These are phyloP conservation scores for Astrothelium subdiscretum DNA, from an alignment of 495 filamentous ascomycete species.

Conservation along the genomic window DNA sequence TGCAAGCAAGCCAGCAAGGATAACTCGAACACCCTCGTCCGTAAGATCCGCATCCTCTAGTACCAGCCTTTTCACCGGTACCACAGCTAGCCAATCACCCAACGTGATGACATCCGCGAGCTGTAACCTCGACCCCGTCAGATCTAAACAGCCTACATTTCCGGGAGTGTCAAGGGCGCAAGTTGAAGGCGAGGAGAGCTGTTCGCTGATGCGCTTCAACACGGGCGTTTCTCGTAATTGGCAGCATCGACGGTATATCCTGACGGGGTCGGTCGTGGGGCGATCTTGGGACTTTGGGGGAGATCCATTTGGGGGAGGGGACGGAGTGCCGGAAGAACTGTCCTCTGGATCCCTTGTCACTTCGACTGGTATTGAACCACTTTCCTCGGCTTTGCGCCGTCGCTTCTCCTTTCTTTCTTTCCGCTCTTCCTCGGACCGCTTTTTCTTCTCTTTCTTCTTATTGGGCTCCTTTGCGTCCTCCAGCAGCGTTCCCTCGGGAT, in stretches of 20 bases:
- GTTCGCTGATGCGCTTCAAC: constrained; percentile 75
- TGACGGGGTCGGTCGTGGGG: constrained; percentile 80
- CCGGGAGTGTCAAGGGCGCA: constrained; percentile 40
- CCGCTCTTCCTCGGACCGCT: constrained; percentile 75
- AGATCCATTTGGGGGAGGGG: constrained; percentile 3
- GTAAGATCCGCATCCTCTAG: constrained; percentile 78
- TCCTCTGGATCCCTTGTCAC: constrained; percentile 41
- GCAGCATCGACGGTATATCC: constrained; percentile 91
- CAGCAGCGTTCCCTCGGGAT: constrained; percentile 18
- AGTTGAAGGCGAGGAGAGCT: constrained; percentile 40
- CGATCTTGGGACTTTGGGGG: constrained; percentile 46
- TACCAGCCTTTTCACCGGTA: constrained; percentile 73
- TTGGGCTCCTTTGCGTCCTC: constrained; percentile 36
- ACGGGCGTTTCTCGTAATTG: constrained; percentile 85
- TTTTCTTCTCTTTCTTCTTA: constrained; percentile 83
- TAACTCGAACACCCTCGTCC: constrained; percentile 73
- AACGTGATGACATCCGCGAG: constrained; percentile 73
- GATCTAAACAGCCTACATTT: constrained; percentile 66
- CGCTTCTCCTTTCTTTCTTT: constrained; percentile 79
- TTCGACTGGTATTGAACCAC: constrained; percentile 70
- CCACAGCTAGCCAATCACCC: constrained; percentile 86
- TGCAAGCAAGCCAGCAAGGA: constrained; percentile 77
- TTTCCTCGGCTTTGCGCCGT: constrained; percentile 65
- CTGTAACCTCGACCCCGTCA: constrained; percentile 73
- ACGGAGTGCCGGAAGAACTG: background rate